phyloP scores from a whole-genome alignment of 106 monocot species.

The Platanthera guangdongensis region DNA sequence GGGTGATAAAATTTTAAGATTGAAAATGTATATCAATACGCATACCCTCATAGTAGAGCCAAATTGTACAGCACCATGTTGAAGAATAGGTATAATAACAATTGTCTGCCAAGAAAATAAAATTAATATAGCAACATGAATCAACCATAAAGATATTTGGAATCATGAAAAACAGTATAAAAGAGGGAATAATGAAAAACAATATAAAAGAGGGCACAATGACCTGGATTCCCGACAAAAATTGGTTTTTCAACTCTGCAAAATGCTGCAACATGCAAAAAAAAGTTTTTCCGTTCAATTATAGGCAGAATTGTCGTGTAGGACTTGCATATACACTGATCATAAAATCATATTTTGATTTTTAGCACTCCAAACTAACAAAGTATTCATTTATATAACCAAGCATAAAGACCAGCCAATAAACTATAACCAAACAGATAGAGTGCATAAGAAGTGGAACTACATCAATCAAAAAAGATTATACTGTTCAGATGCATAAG shows the following conservation, averaged over 20 bases:
- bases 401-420: neutral
- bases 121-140: neutral
- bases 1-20: neutral
- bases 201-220: neutral
- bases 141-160: constrained; percentile 1
- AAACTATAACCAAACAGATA: neutral
- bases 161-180: neutral
- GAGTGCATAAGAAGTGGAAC: neutral
- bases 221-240: constrained; percentile 59
- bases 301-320: neutral
- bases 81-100: constrained; percentile 63
- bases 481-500: neutral
- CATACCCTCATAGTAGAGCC: constrained; percentile 69
- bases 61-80: constrained; percentile 70
- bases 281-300: neutral
- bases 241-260: constrained; percentile 48
- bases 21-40: too few species aligned
- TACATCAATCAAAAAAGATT: neutral
- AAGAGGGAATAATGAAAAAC: constrained; percentile 3
- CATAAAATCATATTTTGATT: neutral
- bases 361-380: neutral
- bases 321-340: neutral
- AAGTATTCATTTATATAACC: neutral
- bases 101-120: constrained; percentile 41
- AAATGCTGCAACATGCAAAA: constrained; percentile 33